Conservation (phyloP, 495 filamentous ascomycete species). For the Xylaria venustula region DNA sequence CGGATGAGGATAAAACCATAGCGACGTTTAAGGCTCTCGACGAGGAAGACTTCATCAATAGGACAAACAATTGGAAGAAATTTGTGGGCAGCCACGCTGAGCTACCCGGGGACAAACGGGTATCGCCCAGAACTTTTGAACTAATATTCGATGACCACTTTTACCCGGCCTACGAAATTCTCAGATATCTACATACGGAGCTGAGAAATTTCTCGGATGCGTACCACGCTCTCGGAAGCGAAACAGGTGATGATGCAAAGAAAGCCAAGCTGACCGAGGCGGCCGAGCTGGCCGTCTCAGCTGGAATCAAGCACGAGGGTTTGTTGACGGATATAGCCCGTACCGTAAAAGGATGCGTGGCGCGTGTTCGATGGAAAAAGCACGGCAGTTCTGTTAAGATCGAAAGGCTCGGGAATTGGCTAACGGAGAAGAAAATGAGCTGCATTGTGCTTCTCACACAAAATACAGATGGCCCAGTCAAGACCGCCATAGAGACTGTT, state of each 20-base stretch:
- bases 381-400: too few relatives aligned
- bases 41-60: neutral
- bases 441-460: too few relatives aligned
- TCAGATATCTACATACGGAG: neutral
- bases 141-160: neutral
- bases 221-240: neutral
- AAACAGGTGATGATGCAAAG: too few relatives aligned
- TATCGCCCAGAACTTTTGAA: neutral
- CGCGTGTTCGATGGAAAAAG: constrained; percentile 1
- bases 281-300: neutral
- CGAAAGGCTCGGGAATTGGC: neutral
- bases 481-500: too few relatives aligned
- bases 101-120: neutral
- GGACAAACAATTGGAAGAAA: neutral
- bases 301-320: neutral
- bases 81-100: neutral
- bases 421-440: neutral
- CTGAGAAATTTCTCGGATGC: neutral
- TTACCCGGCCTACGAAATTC: neutral
- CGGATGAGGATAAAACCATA: too few relatives aligned
- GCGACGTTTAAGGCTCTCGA: neutral
- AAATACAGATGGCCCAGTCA: too few relatives aligned
- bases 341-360: neutral
- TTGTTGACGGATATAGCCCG: neutral
- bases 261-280: neutral